phyloP scores from a whole-genome alignment of 2,329 filamentous ascomycete genomes.

The Ophiocordyceps polyrhachis-furcata region DNA sequence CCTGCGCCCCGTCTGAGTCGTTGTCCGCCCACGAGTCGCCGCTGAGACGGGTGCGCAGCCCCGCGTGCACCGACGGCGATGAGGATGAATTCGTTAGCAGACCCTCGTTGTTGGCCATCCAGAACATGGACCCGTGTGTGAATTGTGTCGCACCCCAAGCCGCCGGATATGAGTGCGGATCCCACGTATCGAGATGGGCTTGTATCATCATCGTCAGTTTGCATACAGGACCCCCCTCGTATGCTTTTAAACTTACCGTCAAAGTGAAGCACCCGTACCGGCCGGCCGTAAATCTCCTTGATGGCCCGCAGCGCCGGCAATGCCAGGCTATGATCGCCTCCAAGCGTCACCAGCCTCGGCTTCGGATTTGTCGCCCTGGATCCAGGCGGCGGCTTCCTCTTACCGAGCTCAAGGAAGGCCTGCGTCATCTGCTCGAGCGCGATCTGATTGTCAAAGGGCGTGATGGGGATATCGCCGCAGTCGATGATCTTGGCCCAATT shows the following conservation, averaged over 20 bases:
- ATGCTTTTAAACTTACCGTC: constrained; percentile 24
- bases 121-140: constrained; percentile 85
- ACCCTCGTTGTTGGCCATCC: constrained; percentile 66
- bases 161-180: constrained; percentile 61
- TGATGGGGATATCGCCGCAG: constrained; percentile 79
- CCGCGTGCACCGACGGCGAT: constrained; percentile 63
- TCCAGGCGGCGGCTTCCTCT: constrained; percentile 12
- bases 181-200: constrained; percentile 68
- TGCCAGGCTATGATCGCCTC: constrained; percentile 55
- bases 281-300: constrained; percentile 38
- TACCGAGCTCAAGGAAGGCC: constrained; percentile 52
- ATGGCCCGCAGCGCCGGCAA: constrained; percentile 51
- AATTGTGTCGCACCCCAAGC: constrained; percentile 52
- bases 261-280: constrained; percentile 56
- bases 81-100: constrained; percentile 52
- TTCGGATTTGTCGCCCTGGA: constrained; percentile 11
- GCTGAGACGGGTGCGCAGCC: constrained; percentile 58
- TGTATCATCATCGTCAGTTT: constrained; percentile 2
- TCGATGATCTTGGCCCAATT: constrained; percentile 69
- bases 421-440: constrained; percentile 71
- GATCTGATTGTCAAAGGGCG: constrained; percentile 69
- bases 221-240: background rate
- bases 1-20: constrained; percentile 53
- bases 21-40: constrained; percentile 48
- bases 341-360: constrained; percentile 47